Evolutionary conservation across 2,329 filamentous ascomycete species (phyloP).

Genomic region (Alternaria atra): DNA sequence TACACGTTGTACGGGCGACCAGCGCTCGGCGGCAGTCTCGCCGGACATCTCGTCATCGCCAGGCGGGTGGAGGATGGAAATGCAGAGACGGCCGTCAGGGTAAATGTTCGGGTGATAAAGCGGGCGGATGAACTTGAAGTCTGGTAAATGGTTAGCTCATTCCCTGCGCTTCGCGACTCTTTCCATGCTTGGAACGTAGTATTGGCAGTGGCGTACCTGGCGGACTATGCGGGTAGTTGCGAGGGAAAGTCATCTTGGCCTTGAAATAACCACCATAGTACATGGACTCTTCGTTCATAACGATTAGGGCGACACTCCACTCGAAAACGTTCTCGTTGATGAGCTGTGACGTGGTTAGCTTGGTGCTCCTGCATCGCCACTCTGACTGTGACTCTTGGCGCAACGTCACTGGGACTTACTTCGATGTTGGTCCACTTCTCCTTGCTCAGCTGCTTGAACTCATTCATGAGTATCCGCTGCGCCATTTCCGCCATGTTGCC

Average conservation of each 20-base stretch:
- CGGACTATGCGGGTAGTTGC: constrained; percentile 88
- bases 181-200: neutral
- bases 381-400: neutral
- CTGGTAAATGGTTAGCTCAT: constrained; percentile 48
- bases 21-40: constrained; percentile 87
- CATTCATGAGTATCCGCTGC: constrained; percentile 87
- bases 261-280: constrained; percentile 96
- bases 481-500: constrained; percentile 56
- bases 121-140: constrained; percentile 82
- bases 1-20: constrained; percentile 92
- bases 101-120: constrained; percentile 97
- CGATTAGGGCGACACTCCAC: constrained; percentile 89
- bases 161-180: neutral
- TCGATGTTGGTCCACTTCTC: constrained; percentile 96
- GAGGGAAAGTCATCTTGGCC: constrained; percentile 85
- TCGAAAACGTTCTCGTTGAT: constrained; percentile 84
- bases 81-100: constrained; percentile 87
- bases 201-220: constrained; percentile 62
- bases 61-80: constrained; percentile 92
- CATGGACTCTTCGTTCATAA: constrained; percentile 88
- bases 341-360: constrained; percentile 61
- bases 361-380: constrained; percentile 23
- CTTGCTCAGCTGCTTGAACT: constrained; percentile 81
- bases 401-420: constrained; percentile 57
- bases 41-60: constrained; percentile 94